Evolutionary conservation across 495 filamentous ascomycete species (phyloP).

Genomic region (Xylaria sp.): DNA sequence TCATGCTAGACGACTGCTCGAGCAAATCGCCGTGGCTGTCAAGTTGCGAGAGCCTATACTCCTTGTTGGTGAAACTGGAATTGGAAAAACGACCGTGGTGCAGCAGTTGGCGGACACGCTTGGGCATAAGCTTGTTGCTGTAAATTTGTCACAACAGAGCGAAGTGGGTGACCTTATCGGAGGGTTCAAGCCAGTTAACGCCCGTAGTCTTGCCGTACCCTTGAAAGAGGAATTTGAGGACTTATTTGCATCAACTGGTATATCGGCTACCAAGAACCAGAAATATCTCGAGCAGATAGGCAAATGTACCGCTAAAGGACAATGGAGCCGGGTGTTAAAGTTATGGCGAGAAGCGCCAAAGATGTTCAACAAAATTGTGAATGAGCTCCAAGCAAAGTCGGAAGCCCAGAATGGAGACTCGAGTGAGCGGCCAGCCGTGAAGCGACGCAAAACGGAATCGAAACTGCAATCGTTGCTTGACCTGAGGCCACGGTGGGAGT

Average conservation of each 20-base stretch:
- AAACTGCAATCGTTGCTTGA: conserved; percentile 63
- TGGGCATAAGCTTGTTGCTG: conserved; percentile 81
- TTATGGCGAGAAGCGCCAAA: conserved; percentile 89
- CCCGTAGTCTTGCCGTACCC: conserved; percentile 85
- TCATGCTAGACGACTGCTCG: conserved; percentile 73
- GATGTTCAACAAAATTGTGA: conserved; percentile 78
- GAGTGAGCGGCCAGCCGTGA: conserved; percentile 69
- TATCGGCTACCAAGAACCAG: conserved; percentile 84
- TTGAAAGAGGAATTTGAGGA: conserved; percentile 93
- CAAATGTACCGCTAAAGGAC: conserved; percentile 78
- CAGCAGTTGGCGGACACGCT: conserved; percentile 87
- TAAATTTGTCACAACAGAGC: conserved; percentile 97
- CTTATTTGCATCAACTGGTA: conserved; percentile 79
- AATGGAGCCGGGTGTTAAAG: conserved; percentile 83
- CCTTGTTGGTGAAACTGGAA: conserved; percentile 96
- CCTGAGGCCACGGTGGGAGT: conserved; percentile 78
- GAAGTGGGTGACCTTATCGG: conserved; percentile 92
- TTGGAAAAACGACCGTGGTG: conserved; percentile 94
- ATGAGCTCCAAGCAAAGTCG: conserved; percentile 49
- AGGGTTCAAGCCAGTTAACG: conserved; percentile 93
- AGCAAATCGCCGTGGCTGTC: conserved; percentile 84
- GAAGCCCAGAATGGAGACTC: conserved; percentile 43
- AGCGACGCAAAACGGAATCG: conserved; percentile 82
- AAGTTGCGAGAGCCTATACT: conserved; percentile 85
- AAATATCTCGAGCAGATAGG: conserved; percentile 79